These are phyloP conservation scores for Blastocystis sp. DNA, from an alignment of 352 stramenopile species.

Conservation along the genomic window DNA sequence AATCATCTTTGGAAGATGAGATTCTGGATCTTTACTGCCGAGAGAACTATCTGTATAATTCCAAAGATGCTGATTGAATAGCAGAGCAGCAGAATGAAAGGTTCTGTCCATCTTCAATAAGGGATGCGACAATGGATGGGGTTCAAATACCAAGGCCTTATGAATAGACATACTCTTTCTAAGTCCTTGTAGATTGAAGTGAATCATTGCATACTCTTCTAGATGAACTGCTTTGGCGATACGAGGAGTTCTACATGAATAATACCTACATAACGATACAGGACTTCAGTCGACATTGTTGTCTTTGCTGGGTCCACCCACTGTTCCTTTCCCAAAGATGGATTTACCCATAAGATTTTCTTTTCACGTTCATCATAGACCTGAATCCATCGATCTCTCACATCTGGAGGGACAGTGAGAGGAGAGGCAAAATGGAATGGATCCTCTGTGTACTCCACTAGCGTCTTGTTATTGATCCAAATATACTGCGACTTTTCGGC, in stretches of 20 bases:
- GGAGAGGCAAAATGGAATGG: conserved; percentile 4
- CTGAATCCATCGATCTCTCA: neutral
- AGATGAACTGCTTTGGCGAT: neutral
- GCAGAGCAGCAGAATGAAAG: neutral
- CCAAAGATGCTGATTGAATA: conserved; percentile 4
- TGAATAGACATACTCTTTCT: neutral
- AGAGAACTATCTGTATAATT: neutral
- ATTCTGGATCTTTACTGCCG: no score
- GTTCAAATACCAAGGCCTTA: neutral
- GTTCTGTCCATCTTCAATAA: neutral
- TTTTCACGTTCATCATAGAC: conserved; percentile 25
- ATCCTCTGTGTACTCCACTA: neutral
- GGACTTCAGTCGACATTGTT: neutral
- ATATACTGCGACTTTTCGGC: neutral
- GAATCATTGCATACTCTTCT: neutral
- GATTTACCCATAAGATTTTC: neutral
- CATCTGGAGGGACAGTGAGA: neutral
- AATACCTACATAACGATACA: neutral
- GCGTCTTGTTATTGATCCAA: neutral
- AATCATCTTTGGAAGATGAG: neutral
- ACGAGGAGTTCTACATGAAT: neutral
- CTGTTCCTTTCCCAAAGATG: neutral
- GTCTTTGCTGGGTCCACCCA: neutral
- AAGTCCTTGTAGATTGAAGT: neutral
- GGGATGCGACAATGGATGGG: neutral